Base-by-base conservation (phyloP, 805 yeast genomes). In the Candida schatavii region DNA sequence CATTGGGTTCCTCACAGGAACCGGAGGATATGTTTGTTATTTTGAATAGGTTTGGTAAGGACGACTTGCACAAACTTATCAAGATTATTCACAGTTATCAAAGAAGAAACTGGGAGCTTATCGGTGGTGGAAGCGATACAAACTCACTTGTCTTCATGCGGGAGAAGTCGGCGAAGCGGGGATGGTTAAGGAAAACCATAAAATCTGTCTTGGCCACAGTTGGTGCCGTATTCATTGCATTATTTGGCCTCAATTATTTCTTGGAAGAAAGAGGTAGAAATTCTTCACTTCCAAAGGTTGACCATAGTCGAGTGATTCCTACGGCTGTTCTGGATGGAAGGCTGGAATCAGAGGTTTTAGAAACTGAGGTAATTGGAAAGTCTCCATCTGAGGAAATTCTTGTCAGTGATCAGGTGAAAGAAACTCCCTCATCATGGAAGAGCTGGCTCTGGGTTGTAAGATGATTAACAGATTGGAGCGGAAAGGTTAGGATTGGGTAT, bases 91-190 rank as follows among this genome's bases (percentile, higher is more conserved):
- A 64, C 37, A 67, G 59, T 44, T 61, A 80, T 33, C 75, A 77
- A 41, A 59, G 55, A 19, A 55, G 58, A 18, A 68, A 68, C 10
- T 83, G 84, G 85, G 67, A 60, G 42, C 64, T 81, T n/a, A 62
- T 79, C 26, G 86, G 81, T 3, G 72, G 78, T 21, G 75, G 77
- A 26, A 42, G 41, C 7, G 37, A 43, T 22, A 46, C 44, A 42
- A 43, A 49, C 30, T 40, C 45, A 34, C 25, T 52, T 10, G 52
- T 52, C 4, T 50, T 52, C 19, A 21, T 13, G 27, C 22, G 47
- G 23, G n/a, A 37, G n/a, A 47, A 30, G 11, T 14, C 19, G 14
- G 19, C 13, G 14, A 35, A 20, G 11, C 20, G 41, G 6, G 28
- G 14, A 18, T 19, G 41, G 9, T 21, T 46, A 5, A 42, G 43